Percentiles rank a stretch among this genome's conserved stretches.
These are phyloP conservation scores for Trichosporon coremiiforme DNA, from an alignment of 1,284 basidiomycete species.

Conservation along the genomic window DNA sequence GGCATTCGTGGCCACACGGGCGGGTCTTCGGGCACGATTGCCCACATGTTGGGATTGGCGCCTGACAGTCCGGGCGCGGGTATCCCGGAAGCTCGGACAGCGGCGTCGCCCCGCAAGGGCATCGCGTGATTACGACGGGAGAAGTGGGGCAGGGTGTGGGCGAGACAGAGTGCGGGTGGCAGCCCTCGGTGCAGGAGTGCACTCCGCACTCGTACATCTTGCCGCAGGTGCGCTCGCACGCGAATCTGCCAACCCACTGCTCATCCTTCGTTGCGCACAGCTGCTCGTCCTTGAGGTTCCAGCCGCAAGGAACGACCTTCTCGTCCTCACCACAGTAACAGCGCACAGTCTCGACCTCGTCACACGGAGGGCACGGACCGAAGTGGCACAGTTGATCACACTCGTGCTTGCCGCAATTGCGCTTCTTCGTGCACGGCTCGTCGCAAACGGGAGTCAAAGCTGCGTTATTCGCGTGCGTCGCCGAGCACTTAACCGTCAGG, in stretches of 20 bases:
- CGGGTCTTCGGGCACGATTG: conserved; percentile 69
- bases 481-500: conserved; percentile 67
- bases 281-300: conserved; percentile 56
- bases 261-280: conserved; percentile 43
- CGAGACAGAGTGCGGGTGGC: conserved; percentile 68
- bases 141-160: conserved; percentile 71
- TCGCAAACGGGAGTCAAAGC: conserved; percentile 65
- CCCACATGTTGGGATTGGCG: conserved; percentile 75
- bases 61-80: conserved; percentile 66
- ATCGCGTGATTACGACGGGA: conserved; percentile 67
- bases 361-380: conserved; percentile 69
- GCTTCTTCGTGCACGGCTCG: conserved; percentile 63
- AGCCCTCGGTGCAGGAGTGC: conserved; percentile 67
- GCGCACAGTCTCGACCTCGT: conserved; percentile 60
- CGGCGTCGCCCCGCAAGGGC: conserved; percentile 74
- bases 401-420: conserved; percentile 70
- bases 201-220: conserved; percentile 74
- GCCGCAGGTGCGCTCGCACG: conserved; percentile 66
- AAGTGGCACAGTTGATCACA: conserved; percentile 66
- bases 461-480: conserved; percentile 55
- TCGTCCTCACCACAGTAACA: conserved; percentile 79
- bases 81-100: conserved; percentile 57
- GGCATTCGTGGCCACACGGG: conserved; percentile 70
- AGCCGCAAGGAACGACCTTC: conserved; percentile 68
- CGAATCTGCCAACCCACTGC: conserved; percentile 70